These are phyloP conservation scores for Eutrema yunnanense DNA, from an alignment of 345 rosid species.

Conservation along the genomic window DNA sequence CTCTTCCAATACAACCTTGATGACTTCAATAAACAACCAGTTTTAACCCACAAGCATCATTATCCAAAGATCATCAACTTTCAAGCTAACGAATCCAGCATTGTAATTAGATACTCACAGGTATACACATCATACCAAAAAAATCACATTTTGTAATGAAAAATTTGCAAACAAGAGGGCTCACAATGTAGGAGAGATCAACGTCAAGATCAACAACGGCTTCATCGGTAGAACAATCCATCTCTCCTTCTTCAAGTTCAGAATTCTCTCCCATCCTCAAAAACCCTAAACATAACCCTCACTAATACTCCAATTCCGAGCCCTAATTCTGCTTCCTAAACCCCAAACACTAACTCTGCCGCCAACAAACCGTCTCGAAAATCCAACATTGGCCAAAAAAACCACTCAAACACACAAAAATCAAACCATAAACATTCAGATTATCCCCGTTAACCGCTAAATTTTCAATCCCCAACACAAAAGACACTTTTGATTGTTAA, in stretches of 20 bases:
- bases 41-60: not conserved
- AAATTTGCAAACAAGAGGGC: slow-evolving; percentile 27
- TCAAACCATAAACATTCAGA: not conserved
- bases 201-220: slow-evolving; percentile 50
- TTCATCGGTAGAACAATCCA: slow-evolving; percentile 34
- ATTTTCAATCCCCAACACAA: not conserved
- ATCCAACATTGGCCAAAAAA: slow-evolving; percentile 47
- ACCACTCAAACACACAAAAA: not conserved
- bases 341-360: slow-evolving; percentile 20
- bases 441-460: not conserved
- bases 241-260: slow-evolving; percentile 79
- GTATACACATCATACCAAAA: not conserved
- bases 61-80: not conserved
- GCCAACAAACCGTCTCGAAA: slow-evolving; percentile 42
- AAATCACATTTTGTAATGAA: not conserved
- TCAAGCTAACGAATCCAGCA: not conserved
- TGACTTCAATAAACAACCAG: not conserved
- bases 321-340: slow-evolving; percentile 17
- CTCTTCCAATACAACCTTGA: not conserved
- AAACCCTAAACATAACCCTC: slow-evolving; percentile 17
- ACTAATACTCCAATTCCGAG: slow-evolving; percentile 6
- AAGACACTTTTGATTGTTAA: not conserved
- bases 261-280: slow-evolving; percentile 44
- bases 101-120: not conserved
- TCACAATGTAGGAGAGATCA: slow-evolving; percentile 73